Percentiles rank a stretch among this genome's conserved stretches.
phyloP scores from a whole-genome alignment of 2,329 filamentous ascomycete genomes.

The Paecilomyces sp. region DNA sequence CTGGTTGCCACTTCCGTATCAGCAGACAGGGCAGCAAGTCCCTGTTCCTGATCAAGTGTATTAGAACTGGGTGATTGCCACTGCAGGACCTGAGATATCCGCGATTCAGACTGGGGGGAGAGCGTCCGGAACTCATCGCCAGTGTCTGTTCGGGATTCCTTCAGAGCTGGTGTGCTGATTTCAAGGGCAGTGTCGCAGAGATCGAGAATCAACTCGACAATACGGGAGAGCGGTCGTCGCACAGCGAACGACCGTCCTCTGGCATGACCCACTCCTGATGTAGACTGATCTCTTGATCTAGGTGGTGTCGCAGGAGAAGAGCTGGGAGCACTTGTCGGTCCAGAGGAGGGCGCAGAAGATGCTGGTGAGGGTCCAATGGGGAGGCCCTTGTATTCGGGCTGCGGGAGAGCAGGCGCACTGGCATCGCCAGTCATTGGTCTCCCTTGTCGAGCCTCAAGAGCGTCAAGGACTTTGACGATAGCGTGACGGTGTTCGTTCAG shows the following conservation, averaged over 20 bases:
- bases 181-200: conserved; percentile 93
- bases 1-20: conserved; percentile 82
- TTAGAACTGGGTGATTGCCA: conserved; percentile 94
- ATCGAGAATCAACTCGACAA: conserved; percentile 90
- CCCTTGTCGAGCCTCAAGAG: conserved; percentile 62
- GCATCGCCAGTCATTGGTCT: conserved; percentile 25
- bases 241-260: conserved; percentile 86
- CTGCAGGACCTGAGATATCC: conserved; percentile 87
- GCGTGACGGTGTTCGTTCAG: conserved; percentile 86
- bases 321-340: conserved; percentile 62
- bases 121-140: conserved; percentile 78
- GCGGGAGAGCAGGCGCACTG: conserved; percentile 45
- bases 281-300: conserved; percentile 62
- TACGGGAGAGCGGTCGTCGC: conserved; percentile 78
- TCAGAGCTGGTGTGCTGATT: conserved; percentile 88
- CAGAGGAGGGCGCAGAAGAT: conserved; percentile 64
- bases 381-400: conserved; percentile 80
- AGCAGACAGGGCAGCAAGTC: conserved; percentile 75
- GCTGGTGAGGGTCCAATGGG: conserved; percentile 67
- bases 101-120: conserved; percentile 90
- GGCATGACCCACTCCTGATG: conserved; percentile 65
- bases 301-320: conserved; percentile 59
- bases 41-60: conserved; percentile 87
- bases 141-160: conserved; percentile 62
- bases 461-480: conserved; percentile 92